Conservation (phyloP, 306 rosid species). For the Acacia confusa region DNA sequence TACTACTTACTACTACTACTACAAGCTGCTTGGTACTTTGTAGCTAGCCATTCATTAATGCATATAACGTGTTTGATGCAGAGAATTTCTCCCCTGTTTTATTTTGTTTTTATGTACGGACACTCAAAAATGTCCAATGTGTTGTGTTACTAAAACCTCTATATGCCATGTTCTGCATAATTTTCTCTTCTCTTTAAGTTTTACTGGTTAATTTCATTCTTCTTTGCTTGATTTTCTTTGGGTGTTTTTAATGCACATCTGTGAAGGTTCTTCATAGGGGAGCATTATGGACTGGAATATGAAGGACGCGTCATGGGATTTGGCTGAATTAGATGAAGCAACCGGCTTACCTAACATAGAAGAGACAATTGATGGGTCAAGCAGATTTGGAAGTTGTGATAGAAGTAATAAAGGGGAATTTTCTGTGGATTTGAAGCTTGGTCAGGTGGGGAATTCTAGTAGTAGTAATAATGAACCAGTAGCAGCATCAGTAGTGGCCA, state of each 20-base stretch:
- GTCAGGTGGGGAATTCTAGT: conserved; percentile 57
- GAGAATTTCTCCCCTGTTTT: neutral
- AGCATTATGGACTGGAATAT: conserved; percentile 80
- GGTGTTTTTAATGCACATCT: conserved; percentile 24
- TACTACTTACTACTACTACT: neutral
- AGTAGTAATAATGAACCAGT: conserved; percentile 32
- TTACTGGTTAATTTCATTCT: neutral
- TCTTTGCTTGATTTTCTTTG: conserved; percentile 19
- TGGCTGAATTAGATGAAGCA: conserved; percentile 54
- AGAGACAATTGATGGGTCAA: conserved; percentile 48
- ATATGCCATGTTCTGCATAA: neutral
- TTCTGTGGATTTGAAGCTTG: conserved; percentile 91
- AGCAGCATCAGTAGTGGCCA: conserved; percentile 12
- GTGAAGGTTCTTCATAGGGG: conserved; percentile 19
- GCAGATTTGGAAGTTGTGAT: conserved; percentile 50
- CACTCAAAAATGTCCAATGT: conserved; percentile 20
- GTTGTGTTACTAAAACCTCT: conserved; percentile 12
- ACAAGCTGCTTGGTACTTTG: conserved; percentile 12
- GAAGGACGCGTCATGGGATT: conserved; percentile 67
- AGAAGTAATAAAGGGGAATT: conserved; percentile 47
- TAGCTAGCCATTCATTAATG: conserved; percentile 26
- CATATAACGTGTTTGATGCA: conserved; percentile 24
- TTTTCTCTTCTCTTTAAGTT: conserved; percentile 13
- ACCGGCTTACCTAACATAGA: conserved; percentile 49
- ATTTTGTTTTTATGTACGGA: conserved; percentile 28